A percentile compares a stretch with the other conserved stretches of the same genome.
These are phyloP conservation scores for Candida easanensis DNA, from an alignment of 805 yeast genomes.

Conservation along the genomic window DNA sequence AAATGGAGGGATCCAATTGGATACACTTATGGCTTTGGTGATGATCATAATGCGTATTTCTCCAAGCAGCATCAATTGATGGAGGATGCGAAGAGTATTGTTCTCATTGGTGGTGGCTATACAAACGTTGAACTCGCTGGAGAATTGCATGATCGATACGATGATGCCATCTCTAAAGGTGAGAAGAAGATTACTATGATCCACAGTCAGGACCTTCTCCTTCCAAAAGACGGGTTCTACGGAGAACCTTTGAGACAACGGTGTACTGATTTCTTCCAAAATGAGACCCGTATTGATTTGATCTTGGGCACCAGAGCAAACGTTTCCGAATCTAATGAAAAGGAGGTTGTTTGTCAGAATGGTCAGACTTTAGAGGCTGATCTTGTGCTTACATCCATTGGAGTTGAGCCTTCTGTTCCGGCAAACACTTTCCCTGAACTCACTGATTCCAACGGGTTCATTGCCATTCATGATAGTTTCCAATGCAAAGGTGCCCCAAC, in stretches of 20 bases:
- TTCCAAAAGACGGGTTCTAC: constrained; percentile 16
- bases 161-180: constrained; percentile 12
- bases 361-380: constrained; percentile 18
- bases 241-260: constrained; percentile 13
- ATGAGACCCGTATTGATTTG: constrained; percentile 18
- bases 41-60: constrained; percentile 17
- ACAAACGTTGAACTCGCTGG: constrained; percentile 24
- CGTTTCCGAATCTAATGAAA: background rate
- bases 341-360: constrained; percentile 2
- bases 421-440: constrained; percentile 12
- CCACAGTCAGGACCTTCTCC: constrained; percentile 11
- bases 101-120: background rate
- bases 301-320: constrained; percentile 14
- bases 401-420: constrained; percentile 25
- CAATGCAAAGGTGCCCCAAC: constrained; percentile 19
- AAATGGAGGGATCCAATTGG: constrained; percentile 30
- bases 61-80: constrained; percentile 15
- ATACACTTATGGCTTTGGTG: constrained; percentile 14
- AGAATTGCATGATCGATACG: constrained; percentile 27
- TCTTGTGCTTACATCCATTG: constrained; percentile 17
- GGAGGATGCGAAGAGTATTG: constrained; percentile 15
- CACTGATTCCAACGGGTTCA: constrained; percentile 16
- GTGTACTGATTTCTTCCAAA: constrained; percentile 15
- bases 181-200: constrained; percentile 19
- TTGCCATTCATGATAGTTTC: constrained; percentile 24